phyloP scores from a whole-genome alignment of 108 stramenopile genomes.

The Mediolabrus comicus region DNA sequence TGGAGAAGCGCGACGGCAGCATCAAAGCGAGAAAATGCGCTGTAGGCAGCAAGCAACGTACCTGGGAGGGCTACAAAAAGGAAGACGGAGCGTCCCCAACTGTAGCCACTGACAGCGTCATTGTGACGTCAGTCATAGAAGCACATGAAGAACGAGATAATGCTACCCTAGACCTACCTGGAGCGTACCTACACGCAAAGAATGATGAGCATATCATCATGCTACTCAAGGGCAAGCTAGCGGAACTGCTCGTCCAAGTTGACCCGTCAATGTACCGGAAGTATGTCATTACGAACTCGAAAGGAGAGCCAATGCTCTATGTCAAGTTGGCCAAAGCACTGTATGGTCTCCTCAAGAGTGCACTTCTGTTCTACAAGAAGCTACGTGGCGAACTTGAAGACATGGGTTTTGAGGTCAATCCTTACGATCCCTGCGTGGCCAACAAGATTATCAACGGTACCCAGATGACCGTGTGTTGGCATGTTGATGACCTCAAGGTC shows the following conservation, averaged over 20 bases:
- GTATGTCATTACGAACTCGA: background rate
- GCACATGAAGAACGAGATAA: slow-evolving; percentile 44
- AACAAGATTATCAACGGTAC: background rate
- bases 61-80: slow-evolving; percentile 4
- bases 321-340: slow-evolving; percentile 1
- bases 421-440: slow-evolving; percentile 16
- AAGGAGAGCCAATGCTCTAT: slow-evolving; percentile 11
- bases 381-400: background rate
- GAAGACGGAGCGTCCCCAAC: slow-evolving; percentile 41
- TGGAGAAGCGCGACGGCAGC: slow-evolving; percentile 8
- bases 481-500: slow-evolving; percentile 8
- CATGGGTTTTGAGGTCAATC: background rate
- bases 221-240: slow-evolving; percentile 12
- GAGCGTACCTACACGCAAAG: slow-evolving; percentile 9
- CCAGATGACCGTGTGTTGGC: slow-evolving; percentile 2
- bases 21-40: slow-evolving; percentile 25
- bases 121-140: slow-evolving; percentile 23
- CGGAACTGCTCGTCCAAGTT: slow-evolving; percentile 7
- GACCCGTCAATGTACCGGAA: slow-evolving; percentile 5
- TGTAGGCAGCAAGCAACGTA: slow-evolving; percentile 34
- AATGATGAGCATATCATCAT: slow-evolving; percentile 6
- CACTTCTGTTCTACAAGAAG: slow-evolving; percentile 4
- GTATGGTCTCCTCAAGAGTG: background rate
- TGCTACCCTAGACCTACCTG: slow-evolving; percentile 27
- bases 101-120: slow-evolving; percentile 13